A percentile compares a stretch with the other conserved stretches of the same genome.
These are phyloP conservation scores for Xylaria hypoxylon DNA, from an alignment of 2,329 filamentous ascomycete genomes.

Conservation along the genomic window DNA sequence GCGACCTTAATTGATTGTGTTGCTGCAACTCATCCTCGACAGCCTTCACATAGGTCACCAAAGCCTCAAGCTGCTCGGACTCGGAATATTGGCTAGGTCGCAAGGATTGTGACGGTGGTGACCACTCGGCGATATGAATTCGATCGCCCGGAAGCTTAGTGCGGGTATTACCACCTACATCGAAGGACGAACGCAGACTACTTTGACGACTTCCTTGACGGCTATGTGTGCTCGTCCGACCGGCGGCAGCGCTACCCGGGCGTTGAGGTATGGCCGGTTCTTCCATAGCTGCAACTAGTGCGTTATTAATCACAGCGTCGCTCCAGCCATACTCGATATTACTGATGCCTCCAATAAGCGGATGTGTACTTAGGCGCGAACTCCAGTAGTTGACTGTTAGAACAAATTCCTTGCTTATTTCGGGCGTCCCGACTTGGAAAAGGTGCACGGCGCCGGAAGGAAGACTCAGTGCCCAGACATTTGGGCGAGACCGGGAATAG, in stretches of 20 bases:
- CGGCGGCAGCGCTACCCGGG: slow-evolving; percentile 63
- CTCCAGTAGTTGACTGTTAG: slow-evolving; percentile 98
- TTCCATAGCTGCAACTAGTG: slow-evolving; percentile 65
- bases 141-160: slow-evolving; percentile 85
- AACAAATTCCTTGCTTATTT: slow-evolving; percentile 95
- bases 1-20: slow-evolving; percentile 88
- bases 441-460: slow-evolving; percentile 94
- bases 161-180: slow-evolving; percentile 69
- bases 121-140: slow-evolving; percentile 87
- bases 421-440: slow-evolving; percentile 96
- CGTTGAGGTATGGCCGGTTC: slow-evolving; percentile 59
- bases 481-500: slow-evolving; percentile 88
- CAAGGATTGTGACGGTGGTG: slow-evolving; percentile 89
- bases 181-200: slow-evolving; percentile 70
- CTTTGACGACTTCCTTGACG: slow-evolving; percentile 53
- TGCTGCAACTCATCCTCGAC: slow-evolving; percentile 86
- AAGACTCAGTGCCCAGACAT: slow-evolving; percentile 94
- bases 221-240: slow-evolving; percentile 61
- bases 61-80: slow-evolving; percentile 79
- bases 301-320: slow-evolving; percentile 78
- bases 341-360: slow-evolving; percentile 89
- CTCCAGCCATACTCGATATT: slow-evolving; percentile 99
- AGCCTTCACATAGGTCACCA: slow-evolving; percentile 82
- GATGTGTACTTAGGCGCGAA: slow-evolving; percentile 91
- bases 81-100: slow-evolving; percentile 83